These are phyloP conservation scores for Penicillium sp. DNA, from an alignment of 2,329 filamentous ascomycete genomes.

Conservation along the genomic window DNA sequence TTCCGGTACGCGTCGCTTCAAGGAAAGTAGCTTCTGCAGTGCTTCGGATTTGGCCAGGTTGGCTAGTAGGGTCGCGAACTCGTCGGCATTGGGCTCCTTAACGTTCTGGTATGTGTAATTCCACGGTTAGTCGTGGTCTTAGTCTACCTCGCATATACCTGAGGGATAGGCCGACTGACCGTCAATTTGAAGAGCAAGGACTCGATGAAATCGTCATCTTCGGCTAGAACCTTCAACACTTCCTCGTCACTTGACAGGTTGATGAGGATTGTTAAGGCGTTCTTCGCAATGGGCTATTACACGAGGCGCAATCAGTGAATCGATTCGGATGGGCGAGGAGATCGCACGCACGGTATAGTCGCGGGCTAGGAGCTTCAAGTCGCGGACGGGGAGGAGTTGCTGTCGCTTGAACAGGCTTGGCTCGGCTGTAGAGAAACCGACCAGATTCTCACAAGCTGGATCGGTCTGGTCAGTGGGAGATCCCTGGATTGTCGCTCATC, in stretches of 20 bases:
- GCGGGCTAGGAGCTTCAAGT: slow-evolving; percentile 82
- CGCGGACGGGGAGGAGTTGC: slow-evolving; percentile 76
- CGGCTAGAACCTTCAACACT: slow-evolving; percentile 71
- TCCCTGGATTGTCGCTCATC: background rate
- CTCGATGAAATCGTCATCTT: slow-evolving; percentile 81
- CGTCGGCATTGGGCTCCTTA: slow-evolving; percentile 80
- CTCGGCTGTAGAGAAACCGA: slow-evolving; percentile 79
- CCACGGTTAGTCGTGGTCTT: no score
- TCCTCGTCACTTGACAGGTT: slow-evolving; percentile 85
- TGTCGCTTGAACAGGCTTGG: slow-evolving; percentile 82
- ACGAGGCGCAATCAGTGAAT: slow-evolving; percentile 7
- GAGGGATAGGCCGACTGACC: slow-evolving; percentile 63
- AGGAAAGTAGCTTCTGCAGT: slow-evolving; percentile 68
- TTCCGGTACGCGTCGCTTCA: slow-evolving; percentile 70
- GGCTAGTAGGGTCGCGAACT: slow-evolving; percentile 88
- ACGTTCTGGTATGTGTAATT: slow-evolving; percentile 29
- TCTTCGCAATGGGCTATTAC: slow-evolving; percentile 82
- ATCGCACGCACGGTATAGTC: slow-evolving; percentile 72
- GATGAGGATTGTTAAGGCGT: slow-evolving; percentile 77
- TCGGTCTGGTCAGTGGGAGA: slow-evolving; percentile 11
- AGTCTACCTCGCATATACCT: no score
- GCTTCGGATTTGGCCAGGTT: slow-evolving; percentile 84
- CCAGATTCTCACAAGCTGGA: slow-evolving; percentile 78
- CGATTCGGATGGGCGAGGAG: slow-evolving; percentile 1
- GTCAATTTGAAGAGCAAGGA: slow-evolving; percentile 73